phyloP scores from a whole-genome alignment of 768 basidiomycete species.

The Daedalea quercina region DNA sequence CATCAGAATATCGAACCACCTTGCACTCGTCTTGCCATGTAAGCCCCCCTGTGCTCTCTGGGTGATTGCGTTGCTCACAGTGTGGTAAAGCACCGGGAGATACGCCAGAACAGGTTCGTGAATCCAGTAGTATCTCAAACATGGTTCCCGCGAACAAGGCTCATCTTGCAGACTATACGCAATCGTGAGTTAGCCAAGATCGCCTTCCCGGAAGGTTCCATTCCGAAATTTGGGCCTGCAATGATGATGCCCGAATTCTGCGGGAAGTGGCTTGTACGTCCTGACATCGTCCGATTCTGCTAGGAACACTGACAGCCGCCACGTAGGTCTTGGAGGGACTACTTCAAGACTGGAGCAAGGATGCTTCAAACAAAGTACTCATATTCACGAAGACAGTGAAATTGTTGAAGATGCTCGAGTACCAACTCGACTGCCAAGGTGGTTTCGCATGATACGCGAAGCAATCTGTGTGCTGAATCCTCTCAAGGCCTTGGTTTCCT shows the following conservation, averaged over 20 bases:
- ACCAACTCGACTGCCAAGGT: slow-evolving; percentile 60
- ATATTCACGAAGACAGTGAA: slow-evolving; percentile 94
- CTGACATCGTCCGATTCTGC: background rate
- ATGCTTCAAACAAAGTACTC: slow-evolving; percentile 75
- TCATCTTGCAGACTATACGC: slow-evolving; percentile 36
- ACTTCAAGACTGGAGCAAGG: slow-evolving; percentile 61
- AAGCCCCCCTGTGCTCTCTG: slow-evolving; percentile 8
- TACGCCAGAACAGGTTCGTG: slow-evolving; percentile 55
- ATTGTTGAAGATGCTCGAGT: slow-evolving; percentile 78
- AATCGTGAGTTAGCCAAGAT: slow-evolving; percentile 57
- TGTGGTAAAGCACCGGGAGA: slow-evolving; percentile 54
- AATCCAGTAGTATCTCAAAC: background rate
- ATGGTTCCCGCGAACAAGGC: background rate
- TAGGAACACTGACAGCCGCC: background rate
- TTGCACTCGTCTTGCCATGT: slow-evolving; percentile 84
- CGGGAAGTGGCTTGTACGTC: slow-evolving; percentile 79
- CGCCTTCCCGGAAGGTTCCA: slow-evolving; percentile 51
- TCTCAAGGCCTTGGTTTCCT: slow-evolving; percentile 47
- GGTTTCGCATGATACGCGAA: slow-evolving; percentile 18
- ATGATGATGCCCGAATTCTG: slow-evolving; percentile 63
- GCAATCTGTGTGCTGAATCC: background rate
- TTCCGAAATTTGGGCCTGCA: slow-evolving; percentile 55
- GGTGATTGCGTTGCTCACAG: background rate
- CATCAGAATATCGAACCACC: slow-evolving; percentile 85
- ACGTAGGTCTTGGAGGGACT: slow-evolving; percentile 63